phyloP scores from a whole-genome alignment of 805 yeast species.

The Lachancea quebecensis region DNA sequence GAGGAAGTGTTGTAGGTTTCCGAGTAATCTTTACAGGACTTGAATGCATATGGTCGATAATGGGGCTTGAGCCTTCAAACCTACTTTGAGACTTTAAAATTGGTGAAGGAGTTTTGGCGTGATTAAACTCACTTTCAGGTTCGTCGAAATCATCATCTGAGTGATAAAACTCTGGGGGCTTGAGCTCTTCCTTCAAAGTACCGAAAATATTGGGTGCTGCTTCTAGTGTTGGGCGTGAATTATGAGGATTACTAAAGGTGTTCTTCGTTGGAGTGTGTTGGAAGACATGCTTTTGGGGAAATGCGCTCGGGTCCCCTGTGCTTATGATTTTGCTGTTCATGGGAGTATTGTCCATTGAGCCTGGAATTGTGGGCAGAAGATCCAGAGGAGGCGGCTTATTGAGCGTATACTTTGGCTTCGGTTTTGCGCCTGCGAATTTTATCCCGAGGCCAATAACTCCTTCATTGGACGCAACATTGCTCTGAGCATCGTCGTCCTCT shows the following conservation, averaged over 20 bases:
- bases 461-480: background rate
- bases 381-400: slow-evolving; percentile 16
- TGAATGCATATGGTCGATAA: background rate
- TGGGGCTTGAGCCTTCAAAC: slow-evolving; percentile 22
- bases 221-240: background rate
- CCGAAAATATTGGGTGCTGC: slow-evolving; percentile 1
- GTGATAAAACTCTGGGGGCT: slow-evolving; percentile 9
- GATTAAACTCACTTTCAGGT: slow-evolving; percentile 31
- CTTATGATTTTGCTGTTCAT: slow-evolving; percentile 7
- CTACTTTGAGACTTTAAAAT: slow-evolving; percentile 33
- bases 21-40: slow-evolving; percentile 26
- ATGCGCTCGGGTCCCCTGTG: background rate
- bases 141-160: slow-evolving; percentile 14
- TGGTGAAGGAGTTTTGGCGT: slow-evolving; percentile 41
- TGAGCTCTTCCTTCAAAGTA: slow-evolving; percentile 17
- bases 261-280: slow-evolving; percentile 26
- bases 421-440: background rate
- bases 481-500: slow-evolving; percentile 17
- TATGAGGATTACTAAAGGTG: background rate
- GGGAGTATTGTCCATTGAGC: slow-evolving; percentile 26
- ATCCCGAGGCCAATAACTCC: slow-evolving; percentile 4
- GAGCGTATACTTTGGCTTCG: slow-evolving; percentile 2
- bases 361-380: slow-evolving; percentile 25
- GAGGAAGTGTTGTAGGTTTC: slow-evolving; percentile 50
- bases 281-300: slow-evolving; percentile 27